Evolutionary conservation across 768 basidiomycete species (phyloP), one percentile per base, ranked within the genome.

Genomic region (Mycena filopes): DNA sequence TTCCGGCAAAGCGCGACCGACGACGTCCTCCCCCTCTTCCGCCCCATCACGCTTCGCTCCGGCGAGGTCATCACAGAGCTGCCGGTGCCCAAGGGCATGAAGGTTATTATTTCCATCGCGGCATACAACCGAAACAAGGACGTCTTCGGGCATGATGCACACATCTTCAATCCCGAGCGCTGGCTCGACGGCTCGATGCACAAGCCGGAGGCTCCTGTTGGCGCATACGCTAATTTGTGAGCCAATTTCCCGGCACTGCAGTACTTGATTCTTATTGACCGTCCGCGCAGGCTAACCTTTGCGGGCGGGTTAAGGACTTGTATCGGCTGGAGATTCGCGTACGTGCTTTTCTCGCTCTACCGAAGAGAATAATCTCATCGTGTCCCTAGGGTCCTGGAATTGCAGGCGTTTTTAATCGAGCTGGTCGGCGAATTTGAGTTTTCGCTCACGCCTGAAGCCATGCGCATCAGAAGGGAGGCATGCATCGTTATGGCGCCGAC

Each of bases 351-450:
- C n/a, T n/a, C 10, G 45, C 28, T 40, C 4, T 6, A 23, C 21
- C 41, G 9, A n/a, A 12, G 21, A 42, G 10, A 43, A 29, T 29
- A n/a, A 42, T 38, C 42, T 38, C 25, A 57, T 58, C 23, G 16
- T 20, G 16, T 21, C 16, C 31, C 12, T 66, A 80, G 78, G 5
- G 69, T 87, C 0, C 71, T 82, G 42, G 87, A 90, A 71, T 71
- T 89, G 18, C 88, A 89, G 66, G 80, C 83, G 0, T 87, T 90
- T 74, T 70, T 89, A n/a, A 80, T 84, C 25, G 87, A 88, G 69
- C 76, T 87, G 23, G 60, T 89, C 42, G 74, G 79, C 36, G 79
- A 84, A 67, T 87, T 89, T 68, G 83, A 88, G 66, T 85, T 89
- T 65, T 64, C 80, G 63, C 76, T 75, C 36, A 80, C 81, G 3